Conservation (phyloP, 805 yeast genomes). For the Teunomyces panamensis region DNA sequence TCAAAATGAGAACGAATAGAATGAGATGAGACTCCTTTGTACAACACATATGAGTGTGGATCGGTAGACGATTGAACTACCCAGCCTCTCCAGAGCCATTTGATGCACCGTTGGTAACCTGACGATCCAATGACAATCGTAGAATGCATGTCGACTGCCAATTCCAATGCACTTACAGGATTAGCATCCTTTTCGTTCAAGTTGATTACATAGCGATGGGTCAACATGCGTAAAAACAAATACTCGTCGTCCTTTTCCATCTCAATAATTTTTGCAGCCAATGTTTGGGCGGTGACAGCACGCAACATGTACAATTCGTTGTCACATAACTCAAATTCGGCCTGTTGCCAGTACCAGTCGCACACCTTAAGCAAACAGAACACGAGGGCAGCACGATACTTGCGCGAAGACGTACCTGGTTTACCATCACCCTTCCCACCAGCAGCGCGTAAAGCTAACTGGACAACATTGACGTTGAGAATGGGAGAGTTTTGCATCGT, state of each 20-base stretch:
- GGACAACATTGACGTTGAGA: slow-evolving; percentile 55
- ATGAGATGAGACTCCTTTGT: slow-evolving; percentile 56
- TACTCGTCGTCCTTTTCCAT: slow-evolving; percentile 54
- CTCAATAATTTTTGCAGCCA: slow-evolving; percentile 72
- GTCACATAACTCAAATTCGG: slow-evolving; percentile 61
- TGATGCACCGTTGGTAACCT: slow-evolving; percentile 82
- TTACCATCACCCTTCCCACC: slow-evolving; percentile 71
- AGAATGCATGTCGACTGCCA: slow-evolving; percentile 84
- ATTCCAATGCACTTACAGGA: slow-evolving; percentile 75
- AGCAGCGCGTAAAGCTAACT: slow-evolving; percentile 67
- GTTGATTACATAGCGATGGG: slow-evolving; percentile 69
- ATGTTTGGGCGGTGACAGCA: slow-evolving; percentile 66
- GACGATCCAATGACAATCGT: slow-evolving; percentile 72
- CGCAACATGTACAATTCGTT: slow-evolving; percentile 59
- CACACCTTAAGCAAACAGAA: slow-evolving; percentile 74
- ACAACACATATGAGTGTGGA: slow-evolving; percentile 65
- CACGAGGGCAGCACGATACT: slow-evolving; percentile 65
- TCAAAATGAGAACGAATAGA: slow-evolving; percentile 63
- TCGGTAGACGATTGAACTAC: slow-evolving; percentile 70
- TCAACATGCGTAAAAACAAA: slow-evolving; percentile 70
- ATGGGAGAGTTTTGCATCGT: slow-evolving; percentile 57
- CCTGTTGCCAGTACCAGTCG: slow-evolving; percentile 69
- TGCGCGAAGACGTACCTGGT: slow-evolving; percentile 50
- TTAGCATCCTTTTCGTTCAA: slow-evolving; percentile 57
- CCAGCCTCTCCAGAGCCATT: slow-evolving; percentile 95